Conservation (phyloP, 2,329 filamentous ascomycete genomes). For the Ustilaginoidea virens region DNA sequence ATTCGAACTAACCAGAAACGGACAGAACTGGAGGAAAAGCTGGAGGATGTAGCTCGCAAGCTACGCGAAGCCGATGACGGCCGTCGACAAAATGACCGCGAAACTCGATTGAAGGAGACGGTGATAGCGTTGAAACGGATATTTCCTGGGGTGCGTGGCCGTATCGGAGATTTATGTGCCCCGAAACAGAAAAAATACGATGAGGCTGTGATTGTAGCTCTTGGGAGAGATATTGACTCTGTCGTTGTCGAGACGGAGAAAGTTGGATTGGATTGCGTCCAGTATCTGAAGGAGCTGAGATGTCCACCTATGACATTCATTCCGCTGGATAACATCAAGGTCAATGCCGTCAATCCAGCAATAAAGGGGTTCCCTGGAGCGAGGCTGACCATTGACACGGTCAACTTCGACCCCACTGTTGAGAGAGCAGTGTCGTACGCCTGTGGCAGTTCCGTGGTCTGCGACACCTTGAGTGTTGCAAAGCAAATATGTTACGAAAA, state of each 20-base stretch:
- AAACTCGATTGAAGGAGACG: constrained; percentile 65
- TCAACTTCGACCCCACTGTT: constrained; percentile 78
- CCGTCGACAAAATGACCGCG: constrained; percentile 70
- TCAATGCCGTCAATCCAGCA: constrained; percentile 77
- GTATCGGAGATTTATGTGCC: constrained; percentile 81
- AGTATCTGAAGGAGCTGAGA: constrained; percentile 83
- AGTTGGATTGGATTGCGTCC: constrained; percentile 83
- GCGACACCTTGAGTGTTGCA: constrained; percentile 72
- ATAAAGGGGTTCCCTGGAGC: constrained; percentile 79
- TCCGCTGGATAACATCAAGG: constrained; percentile 92
- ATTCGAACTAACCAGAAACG: constrained; percentile 66
- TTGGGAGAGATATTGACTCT: constrained; percentile 86
- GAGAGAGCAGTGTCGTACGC: constrained; percentile 91
- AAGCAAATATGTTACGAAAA: constrained; percentile 80
- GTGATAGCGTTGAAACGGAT: constrained; percentile 77
- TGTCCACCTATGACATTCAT: constrained; percentile 86
- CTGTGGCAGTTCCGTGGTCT: constrained; percentile 89
- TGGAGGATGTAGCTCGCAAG: constrained; percentile 65
- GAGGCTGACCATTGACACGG: constrained; percentile 85
- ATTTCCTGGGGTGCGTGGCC: constrained; percentile 80
- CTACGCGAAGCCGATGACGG: constrained; percentile 77
- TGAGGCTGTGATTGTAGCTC: constrained; percentile 79
- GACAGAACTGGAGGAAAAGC: constrained; percentile 83
- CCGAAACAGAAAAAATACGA: constrained; percentile 96
- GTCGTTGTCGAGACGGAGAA: constrained; percentile 93